Evolutionary conservation across 2,329 filamentous ascomycete genomes (phyloP), one percentile per base, ranked within the genome.

Genomic region (Epicoccum sorghinum): DNA sequence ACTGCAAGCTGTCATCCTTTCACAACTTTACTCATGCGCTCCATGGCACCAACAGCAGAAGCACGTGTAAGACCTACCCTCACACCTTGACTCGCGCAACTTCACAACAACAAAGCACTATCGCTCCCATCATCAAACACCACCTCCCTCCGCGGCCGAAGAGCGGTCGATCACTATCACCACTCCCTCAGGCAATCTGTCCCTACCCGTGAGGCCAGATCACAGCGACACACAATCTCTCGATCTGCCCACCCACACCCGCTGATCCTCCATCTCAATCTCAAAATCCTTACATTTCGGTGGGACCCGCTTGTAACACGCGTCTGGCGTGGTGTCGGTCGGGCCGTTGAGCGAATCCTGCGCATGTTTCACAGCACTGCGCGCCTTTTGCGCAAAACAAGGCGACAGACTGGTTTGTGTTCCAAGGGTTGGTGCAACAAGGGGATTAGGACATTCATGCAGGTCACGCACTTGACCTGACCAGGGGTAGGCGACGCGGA

Each of bases 221-320:
- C 18, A 14, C 23, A 9, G 18, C 18, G 27, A 29, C 27, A 29
- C 27, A 29, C 27, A 46, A 37, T 37, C 32, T 46, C 23, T 25
- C 33, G n/a, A 23, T 29, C 9, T 29, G 27, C 27, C 27, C 27
- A 29, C 27, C 9, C 27, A 29, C 27, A 29, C 27, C 6, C 27
- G 27, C 6, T 29, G 27, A 29, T 29, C 9, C 27, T 7, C 27
- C 27, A 29, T 29, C 27, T 29, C 27, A 9, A 29, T 29, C 27
- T 29, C 27, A 9, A 6, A 9, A 9, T 29, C 27, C 27, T 29
- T 29, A 29, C 27, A 29, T 54, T 39, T 54, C 51, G 45, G 51
- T 40, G 45, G 51, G 43, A 54, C 45, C 45, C 40, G 51, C 44
- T 25, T 29, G 45, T 48, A 48, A 54, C 51, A 54, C 51, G 51